Evolutionary conservation across 768 basidiomycete genomes (phyloP).

Genomic region (Auriscalpium vulgare): DNA sequence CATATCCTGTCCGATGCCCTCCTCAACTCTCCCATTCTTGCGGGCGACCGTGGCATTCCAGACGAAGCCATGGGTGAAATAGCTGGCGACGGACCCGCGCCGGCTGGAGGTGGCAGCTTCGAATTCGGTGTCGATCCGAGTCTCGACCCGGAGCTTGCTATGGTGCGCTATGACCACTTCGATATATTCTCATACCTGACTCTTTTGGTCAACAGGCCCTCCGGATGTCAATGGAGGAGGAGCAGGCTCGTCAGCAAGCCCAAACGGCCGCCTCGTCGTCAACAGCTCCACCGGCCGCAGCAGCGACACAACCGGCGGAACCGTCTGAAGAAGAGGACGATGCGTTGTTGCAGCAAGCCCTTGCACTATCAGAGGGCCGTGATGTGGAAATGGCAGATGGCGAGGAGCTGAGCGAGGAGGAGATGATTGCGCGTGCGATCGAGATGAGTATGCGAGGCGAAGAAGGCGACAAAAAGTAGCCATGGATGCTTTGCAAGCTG

Average conservation of each 20-base stretch:
- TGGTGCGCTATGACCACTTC: slow-evolving; percentile 45
- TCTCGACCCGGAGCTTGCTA: slow-evolving; percentile 92
- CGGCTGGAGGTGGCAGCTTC: slow-evolving; percentile 44
- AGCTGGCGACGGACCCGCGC: slow-evolving; percentile 38
- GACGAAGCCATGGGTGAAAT: slow-evolving; percentile 45
- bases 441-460: slow-evolving; percentile 84
- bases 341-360: slow-evolving; percentile 62
- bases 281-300: slow-evolving; percentile 25
- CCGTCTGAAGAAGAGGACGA: slow-evolving; percentile 71
- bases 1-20: slow-evolving; percentile 80
- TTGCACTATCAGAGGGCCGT: slow-evolving; percentile 62
- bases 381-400: slow-evolving; percentile 35
- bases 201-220: slow-evolving; percentile 54
- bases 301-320: slow-evolving; percentile 23
- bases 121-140: slow-evolving; percentile 93
- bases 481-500: neutral
- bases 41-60: slow-evolving; percentile 71
- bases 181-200: neutral
- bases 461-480: slow-evolving; percentile 36
- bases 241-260: slow-evolving; percentile 64
- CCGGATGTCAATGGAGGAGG: slow-evolving; percentile 96
- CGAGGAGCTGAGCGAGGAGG: slow-evolving; percentile 74
- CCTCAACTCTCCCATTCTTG: slow-evolving; percentile 73
- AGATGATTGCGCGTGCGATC: slow-evolving; percentile 84
- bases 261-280: slow-evolving; percentile 18